Percentiles rank a stretch among this genome's conserved stretches.
Conservation (phyloP, 1,284 basidiomycete genomes). For the Cerrena zonata region DNA sequence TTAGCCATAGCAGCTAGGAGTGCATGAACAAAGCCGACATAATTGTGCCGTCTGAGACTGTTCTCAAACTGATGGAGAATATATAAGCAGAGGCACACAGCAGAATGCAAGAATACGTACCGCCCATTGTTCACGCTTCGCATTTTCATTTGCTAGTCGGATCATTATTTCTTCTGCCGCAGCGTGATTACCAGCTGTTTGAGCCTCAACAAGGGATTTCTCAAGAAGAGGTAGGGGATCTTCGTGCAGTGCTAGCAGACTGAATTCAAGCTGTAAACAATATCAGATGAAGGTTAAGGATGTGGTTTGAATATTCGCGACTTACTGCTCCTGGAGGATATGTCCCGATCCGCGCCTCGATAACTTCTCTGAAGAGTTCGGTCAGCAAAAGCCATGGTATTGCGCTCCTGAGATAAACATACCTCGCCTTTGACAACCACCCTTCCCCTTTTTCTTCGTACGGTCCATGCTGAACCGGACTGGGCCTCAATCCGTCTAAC, state of each 20-base stretch:
- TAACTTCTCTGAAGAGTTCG: constrained; percentile 55
- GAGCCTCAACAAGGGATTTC: constrained; percentile 49
- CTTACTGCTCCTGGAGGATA: constrained; percentile 80
- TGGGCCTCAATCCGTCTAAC: constrained; percentile 78
- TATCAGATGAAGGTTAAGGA: too few species aligned
- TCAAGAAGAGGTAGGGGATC: constrained; percentile 70
- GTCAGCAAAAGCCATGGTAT: not conserved
- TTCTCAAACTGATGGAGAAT: constrained; percentile 63
- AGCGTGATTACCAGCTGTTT: constrained; percentile 35
- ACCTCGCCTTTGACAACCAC: constrained; percentile 79
- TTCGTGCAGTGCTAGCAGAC: constrained; percentile 77
- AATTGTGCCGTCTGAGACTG: constrained; percentile 75
- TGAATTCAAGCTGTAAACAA: constrained; percentile 91
- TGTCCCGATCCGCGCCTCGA: constrained; percentile 79
- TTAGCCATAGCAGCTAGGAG: constrained; percentile 66
- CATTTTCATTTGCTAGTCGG: constrained; percentile 68
- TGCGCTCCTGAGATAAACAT: constrained; percentile 13
- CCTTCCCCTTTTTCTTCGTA: constrained; percentile 64
- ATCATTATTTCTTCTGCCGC: constrained; percentile 51
- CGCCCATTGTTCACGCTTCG: constrained; percentile 75
- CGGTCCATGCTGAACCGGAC: constrained; percentile 74
- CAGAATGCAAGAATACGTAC: constrained; percentile 43
- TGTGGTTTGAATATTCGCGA: constrained; percentile 16
- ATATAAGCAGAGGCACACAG: constrained; percentile 1
- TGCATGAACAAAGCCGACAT: constrained; percentile 72